Conservation (phyloP, 352 stramenopile genomes). For the Phytophthora tubulina region DNA sequence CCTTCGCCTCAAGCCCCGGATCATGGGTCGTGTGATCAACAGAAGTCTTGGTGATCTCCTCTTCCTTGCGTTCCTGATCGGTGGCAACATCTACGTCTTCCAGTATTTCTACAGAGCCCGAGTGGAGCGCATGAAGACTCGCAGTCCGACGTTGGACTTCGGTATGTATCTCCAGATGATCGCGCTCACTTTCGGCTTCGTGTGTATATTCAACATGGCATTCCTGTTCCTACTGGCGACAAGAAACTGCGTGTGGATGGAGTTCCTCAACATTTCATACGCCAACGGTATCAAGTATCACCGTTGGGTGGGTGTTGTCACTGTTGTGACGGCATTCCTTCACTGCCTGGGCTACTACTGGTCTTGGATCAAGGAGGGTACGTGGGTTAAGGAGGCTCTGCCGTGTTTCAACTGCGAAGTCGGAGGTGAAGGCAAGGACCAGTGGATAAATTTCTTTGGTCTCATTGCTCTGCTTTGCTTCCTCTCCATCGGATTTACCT, state of each 20-base stretch:
- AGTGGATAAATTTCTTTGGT: constrained; percentile 65
- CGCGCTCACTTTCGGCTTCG: constrained; percentile 45
- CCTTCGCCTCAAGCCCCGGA: constrained; percentile 55
- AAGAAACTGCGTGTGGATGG: constrained; percentile 64
- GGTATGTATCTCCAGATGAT: constrained; percentile 43
- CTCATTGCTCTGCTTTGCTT: constrained; percentile 50
- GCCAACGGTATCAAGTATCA: constrained; percentile 67
- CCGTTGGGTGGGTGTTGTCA: constrained; percentile 52
- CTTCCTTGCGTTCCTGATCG: constrained; percentile 40
- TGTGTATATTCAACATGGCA: constrained; percentile 59
- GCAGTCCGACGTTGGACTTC: constrained; percentile 22
- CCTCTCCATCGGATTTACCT: constrained; percentile 52
- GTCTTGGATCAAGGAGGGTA: constrained; percentile 34
- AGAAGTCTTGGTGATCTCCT: constrained; percentile 46
- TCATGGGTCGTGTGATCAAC: constrained; percentile 39
- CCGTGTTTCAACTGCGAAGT: constrained; percentile 61
- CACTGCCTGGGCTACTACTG: constrained; percentile 49
- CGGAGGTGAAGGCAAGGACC: constrained; percentile 32
- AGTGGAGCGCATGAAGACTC: constrained; percentile 28
- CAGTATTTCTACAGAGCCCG: constrained; percentile 27
- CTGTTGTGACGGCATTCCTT: constrained; percentile 44
- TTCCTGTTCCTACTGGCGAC: constrained; percentile 60
- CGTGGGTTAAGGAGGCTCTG: constrained; percentile 36
- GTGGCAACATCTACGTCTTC: constrained; percentile 52
- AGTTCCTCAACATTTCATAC: constrained; percentile 68